Percentiles rank a stretch among this genome's conserved stretches.
These are phyloP conservation scores for Cryptosporidium felis DNA, from an alignment of 169 alveolate genomes.

Conservation along the genomic window DNA sequence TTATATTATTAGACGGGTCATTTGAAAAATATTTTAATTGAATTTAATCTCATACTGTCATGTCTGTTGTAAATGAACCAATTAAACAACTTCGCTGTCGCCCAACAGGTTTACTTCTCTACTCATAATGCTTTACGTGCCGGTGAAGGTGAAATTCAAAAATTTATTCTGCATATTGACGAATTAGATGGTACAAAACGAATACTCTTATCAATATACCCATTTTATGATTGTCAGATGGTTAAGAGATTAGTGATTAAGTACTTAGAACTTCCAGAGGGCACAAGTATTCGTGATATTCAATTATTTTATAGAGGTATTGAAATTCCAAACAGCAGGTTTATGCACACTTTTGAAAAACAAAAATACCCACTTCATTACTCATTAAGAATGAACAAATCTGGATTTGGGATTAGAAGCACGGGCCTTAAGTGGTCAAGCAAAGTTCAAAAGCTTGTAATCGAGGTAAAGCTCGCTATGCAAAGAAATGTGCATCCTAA, in stretches of 20 bases:
- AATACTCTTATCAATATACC: slow-evolving; percentile 82
- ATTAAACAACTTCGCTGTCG: slow-evolving; percentile 42
- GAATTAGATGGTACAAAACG: slow-evolving; percentile 84
- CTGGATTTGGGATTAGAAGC: slow-evolving; percentile 74
- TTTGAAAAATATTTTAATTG: not conserved
- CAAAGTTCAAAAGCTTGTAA: slow-evolving; percentile 78
- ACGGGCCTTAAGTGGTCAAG: slow-evolving; percentile 75
- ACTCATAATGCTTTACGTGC: slow-evolving; percentile 84
- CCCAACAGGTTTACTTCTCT: slow-evolving; percentile 86
- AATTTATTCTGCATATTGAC: slow-evolving; percentile 78
- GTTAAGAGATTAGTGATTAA: slow-evolving; percentile 85
- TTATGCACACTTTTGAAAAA: slow-evolving; percentile 84
- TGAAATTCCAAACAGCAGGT: slow-evolving; percentile 87
- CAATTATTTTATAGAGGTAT: slow-evolving; percentile 86
- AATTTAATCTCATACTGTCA: not conserved
- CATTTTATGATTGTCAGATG: slow-evolving; percentile 86
- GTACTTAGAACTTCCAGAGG: slow-evolving; percentile 82
- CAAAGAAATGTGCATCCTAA: slow-evolving; percentile 92
- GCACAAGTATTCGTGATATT: slow-evolving; percentile 79
- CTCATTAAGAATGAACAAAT: slow-evolving; percentile 73
- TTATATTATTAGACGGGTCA: slow-evolving; percentile 45
- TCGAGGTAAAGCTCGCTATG: slow-evolving; percentile 89
- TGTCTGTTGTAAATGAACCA: slow-evolving; percentile 31
- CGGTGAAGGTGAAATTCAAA: slow-evolving; percentile 79
- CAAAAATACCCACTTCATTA: slow-evolving; percentile 75